Evolutionary conservation across 208 protist species (phyloP).

Genomic region (Crithidia thermophila): DNA sequence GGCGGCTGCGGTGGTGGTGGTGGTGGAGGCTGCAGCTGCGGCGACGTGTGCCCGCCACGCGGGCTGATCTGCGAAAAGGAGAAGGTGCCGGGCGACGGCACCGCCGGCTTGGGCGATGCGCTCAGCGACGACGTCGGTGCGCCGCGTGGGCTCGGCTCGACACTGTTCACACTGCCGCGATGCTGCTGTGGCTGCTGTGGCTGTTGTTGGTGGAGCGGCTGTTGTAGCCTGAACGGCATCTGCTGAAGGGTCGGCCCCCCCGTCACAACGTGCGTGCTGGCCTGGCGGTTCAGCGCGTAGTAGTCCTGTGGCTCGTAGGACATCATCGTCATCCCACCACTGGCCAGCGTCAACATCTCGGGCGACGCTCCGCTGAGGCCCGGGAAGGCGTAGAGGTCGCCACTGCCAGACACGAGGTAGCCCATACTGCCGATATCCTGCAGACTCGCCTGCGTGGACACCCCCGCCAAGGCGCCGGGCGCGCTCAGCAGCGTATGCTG

Average conservation of each 20-base stretch:
- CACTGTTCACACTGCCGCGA: too few species aligned
- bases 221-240: neutral
- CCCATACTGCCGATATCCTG: slow-evolving; percentile 3
- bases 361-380: neutral
- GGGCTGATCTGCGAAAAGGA: neutral
- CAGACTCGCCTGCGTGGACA: slow-evolving; percentile 10
- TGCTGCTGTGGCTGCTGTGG: neutral
- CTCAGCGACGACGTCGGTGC: neutral
- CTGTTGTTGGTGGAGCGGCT: neutral
- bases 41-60: neutral
- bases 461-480: neutral
- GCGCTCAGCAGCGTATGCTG: too few species aligned
- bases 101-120: neutral
- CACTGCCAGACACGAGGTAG: slow-evolving; percentile 7
- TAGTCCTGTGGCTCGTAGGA: slow-evolving; percentile 14
- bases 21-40: too few species aligned
- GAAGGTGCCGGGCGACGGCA: neutral
- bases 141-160: neutral
- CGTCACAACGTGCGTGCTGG: neutral
- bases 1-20: neutral
- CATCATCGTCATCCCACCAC: neutral
- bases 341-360: neutral
- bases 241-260: too few species aligned
- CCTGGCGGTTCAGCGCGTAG: neutral
- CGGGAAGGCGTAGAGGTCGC: slow-evolving; percentile 12